Conservation (phyloP, 1,284 basidiomycete genomes). For the Leccinum subspadiceum region DNA sequence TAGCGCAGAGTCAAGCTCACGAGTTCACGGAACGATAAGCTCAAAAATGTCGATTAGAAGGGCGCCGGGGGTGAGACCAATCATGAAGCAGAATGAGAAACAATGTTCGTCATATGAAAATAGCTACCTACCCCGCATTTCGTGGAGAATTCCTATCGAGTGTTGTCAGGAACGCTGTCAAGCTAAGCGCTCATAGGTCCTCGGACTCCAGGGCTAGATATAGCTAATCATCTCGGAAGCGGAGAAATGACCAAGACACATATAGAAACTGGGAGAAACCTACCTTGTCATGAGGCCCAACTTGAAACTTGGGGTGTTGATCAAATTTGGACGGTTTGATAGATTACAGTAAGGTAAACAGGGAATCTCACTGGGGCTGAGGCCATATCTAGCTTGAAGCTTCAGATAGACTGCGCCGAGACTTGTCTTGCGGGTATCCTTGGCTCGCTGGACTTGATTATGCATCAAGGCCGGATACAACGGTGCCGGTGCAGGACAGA, state of each 20-base stretch:
- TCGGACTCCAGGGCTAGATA: slow-evolving; percentile 6
- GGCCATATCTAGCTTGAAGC: not conserved
- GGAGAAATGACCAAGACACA: not conserved
- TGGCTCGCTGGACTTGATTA: not conserved
- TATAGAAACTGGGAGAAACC: not conserved
- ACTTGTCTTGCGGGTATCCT: not conserved
- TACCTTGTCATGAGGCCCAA: not conserved
- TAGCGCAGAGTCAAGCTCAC: not conserved
- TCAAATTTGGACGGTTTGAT: not conserved
- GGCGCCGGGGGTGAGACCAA: not conserved
- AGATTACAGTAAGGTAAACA: not conserved
- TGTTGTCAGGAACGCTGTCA: slow-evolving; percentile 9
- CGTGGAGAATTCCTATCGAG: not conserved
- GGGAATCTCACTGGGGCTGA: not conserved
- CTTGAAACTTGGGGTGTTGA: not conserved
- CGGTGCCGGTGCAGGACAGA: not conserved
- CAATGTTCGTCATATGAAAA: slow-evolving; percentile 2
- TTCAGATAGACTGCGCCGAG: not conserved
- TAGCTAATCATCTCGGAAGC: not conserved
- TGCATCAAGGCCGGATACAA: not conserved
- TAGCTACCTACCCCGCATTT: slow-evolving; percentile 5
- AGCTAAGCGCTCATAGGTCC: not conserved
- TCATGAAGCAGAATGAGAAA: slow-evolving; percentile 1
- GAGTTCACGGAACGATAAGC: not conserved
- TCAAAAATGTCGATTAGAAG: not conserved